phyloP scores from a whole-genome alignment of 1,284 basidiomycete genomes.

The Phellopilus nigrolimitatus region DNA sequence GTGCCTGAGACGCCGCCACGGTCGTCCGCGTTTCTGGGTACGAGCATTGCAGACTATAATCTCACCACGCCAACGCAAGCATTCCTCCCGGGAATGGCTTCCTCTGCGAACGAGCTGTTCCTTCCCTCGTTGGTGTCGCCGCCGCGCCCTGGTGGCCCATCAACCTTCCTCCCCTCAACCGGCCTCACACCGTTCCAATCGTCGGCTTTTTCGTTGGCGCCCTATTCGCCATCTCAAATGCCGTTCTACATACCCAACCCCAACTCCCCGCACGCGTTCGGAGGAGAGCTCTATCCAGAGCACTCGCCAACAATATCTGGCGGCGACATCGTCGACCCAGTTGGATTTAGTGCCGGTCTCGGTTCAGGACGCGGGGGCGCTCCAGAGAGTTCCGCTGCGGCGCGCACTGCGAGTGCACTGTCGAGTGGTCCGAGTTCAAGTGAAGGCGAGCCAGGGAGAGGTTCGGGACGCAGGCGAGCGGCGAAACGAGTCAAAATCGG shows the following conservation, averaged over 20 bases:
- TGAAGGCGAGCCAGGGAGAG: slow-evolving; percentile 7
- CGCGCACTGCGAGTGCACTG: slow-evolving; percentile 7
- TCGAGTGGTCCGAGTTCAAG: slow-evolving; percentile 13
- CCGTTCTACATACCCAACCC: neutral
- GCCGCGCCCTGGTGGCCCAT: neutral
- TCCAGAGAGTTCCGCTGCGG: neutral
- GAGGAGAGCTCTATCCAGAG: neutral
- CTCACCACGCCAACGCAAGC: neutral
- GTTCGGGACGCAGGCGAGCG: slow-evolving; percentile 2
- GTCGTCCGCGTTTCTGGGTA: neutral
- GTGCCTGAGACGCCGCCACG: too few relatives aligned
- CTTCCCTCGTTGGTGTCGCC: neutral
- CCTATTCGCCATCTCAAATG: neutral
- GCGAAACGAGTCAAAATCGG: slow-evolving; percentile 3
- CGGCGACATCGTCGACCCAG: neutral
- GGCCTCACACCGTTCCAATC: neutral
- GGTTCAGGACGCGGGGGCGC: neutral
- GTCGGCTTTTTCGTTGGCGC: neutral
- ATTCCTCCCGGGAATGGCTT: neutral
- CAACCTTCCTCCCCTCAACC: neutral
- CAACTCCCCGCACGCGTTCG: slow-evolving; percentile 2
- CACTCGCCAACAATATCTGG: neutral
- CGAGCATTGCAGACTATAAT: neutral
- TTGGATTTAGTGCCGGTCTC: neutral
- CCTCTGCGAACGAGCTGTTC: neutral